These are phyloP conservation scores for Modicella reniformis DNA, from an alignment of 371 early-diverging fungal species.

Conservation along the genomic window DNA sequence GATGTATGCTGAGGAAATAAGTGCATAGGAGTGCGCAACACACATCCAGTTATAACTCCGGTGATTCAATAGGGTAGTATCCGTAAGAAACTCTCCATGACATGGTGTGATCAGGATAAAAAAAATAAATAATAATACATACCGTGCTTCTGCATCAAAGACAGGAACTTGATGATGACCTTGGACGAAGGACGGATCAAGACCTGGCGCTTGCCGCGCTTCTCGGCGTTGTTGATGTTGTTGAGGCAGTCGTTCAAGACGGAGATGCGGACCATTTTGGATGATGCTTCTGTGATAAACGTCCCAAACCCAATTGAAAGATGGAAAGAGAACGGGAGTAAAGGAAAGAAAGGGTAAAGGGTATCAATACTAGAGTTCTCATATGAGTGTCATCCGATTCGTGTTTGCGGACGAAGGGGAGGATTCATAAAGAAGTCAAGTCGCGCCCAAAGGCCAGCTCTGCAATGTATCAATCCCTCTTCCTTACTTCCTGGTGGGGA, in stretches of 20 bases:
- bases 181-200: constrained; percentile 96
- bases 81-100: too few species aligned
- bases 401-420: constrained; percentile 4
- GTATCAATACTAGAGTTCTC: constrained; percentile 52
- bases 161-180: constrained; percentile 97
- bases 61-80: constrained; percentile 18
- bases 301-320: not conserved
- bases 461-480: constrained; percentile 38
- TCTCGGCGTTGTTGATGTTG: constrained; percentile 99
- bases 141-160: constrained; percentile 99
- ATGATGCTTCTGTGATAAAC: constrained; percentile 32
- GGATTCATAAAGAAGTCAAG: constrained; percentile 54
- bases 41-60: constrained; percentile 80
- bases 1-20: constrained; percentile 61
- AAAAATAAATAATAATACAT: constrained; percentile 50
- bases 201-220: constrained; percentile 98
- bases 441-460: constrained; percentile 46
- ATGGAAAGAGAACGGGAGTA: not conserved
- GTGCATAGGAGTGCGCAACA: constrained; percentile 54
- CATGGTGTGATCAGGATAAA: too few species aligned
- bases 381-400: constrained; percentile 50
- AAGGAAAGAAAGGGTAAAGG: constrained; percentile 5
- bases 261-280: constrained; percentile 86
- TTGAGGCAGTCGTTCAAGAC: constrained; percentile 97
- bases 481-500: not conserved